Evolutionary conservation across 2,329 filamentous ascomycete genomes (phyloP).

Genomic region (Hymenoscyphus infarciens): DNA sequence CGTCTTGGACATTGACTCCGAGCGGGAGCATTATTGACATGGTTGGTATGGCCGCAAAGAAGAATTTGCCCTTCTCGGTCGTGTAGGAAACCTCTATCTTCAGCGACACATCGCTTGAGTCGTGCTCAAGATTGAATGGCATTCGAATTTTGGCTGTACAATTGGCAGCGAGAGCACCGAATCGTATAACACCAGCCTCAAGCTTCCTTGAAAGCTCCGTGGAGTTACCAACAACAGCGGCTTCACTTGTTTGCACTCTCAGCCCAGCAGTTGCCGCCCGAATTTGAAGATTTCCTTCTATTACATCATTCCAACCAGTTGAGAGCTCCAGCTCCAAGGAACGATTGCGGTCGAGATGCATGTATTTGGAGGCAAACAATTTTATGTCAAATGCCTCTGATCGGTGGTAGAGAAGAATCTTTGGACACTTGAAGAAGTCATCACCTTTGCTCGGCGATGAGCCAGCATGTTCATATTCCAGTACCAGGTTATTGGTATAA

Average conservation of each 20-base stretch:
- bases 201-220: slow-evolving; percentile 46
- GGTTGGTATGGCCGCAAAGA: slow-evolving; percentile 57
- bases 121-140: slow-evolving; percentile 81
- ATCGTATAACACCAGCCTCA: slow-evolving; percentile 51
- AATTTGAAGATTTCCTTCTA: slow-evolving; percentile 56
- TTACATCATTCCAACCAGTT: slow-evolving; percentile 70
- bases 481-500: slow-evolving; percentile 56
- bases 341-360: slow-evolving; percentile 77
- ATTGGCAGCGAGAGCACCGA: slow-evolving; percentile 45
- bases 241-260: slow-evolving; percentile 59
- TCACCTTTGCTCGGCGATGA: slow-evolving; percentile 18
- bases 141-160: slow-evolving; percentile 58
- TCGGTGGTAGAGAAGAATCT: slow-evolving; percentile 71
- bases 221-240: slow-evolving; percentile 45
- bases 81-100: slow-evolving; percentile 74
- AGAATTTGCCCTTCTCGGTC: slow-evolving; percentile 62
- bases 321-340: slow-evolving; percentile 70
- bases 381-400: slow-evolving; percentile 64
- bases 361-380: slow-evolving; percentile 62
- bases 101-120: slow-evolving; percentile 66
- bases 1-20: slow-evolving; percentile 93
- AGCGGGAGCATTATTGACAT: slow-evolving; percentile 75
- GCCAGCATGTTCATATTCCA: slow-evolving; percentile 61
- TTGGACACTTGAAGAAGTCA: slow-evolving; percentile 55
- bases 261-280: slow-evolving; percentile 64